phyloP scores from a whole-genome alignment of 257 asterid genomes.

The Verbascum thapsus region DNA sequence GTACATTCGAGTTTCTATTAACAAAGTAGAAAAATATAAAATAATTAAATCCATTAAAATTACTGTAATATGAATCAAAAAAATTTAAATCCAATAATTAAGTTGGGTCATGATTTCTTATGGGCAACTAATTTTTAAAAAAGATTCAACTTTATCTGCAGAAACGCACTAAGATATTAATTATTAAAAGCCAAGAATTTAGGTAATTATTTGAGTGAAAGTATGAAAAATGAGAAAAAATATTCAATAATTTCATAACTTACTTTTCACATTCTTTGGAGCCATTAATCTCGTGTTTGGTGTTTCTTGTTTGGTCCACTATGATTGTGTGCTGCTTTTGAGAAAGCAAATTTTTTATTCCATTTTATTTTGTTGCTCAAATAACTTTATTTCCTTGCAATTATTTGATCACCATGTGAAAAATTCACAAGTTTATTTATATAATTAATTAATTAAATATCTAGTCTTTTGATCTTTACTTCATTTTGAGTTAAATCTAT shows the following conservation, averaged over 20 bases:
- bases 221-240: constrained; percentile 10
- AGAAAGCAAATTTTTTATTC: constrained; percentile 23
- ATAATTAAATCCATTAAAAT: no score
- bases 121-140: constrained; percentile 15
- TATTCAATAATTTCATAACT: constrained; percentile 30
- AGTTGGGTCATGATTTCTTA: constrained; percentile 8
- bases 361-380: background rate
- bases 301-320: background rate
- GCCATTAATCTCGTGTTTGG: background rate
- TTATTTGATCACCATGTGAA: background rate
- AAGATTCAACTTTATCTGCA: constrained; percentile 16
- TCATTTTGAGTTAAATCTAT: no score
- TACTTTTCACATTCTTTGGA: constrained; percentile 30
- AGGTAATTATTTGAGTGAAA: constrained; percentile 33
- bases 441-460: no score
- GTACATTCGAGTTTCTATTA: no score
- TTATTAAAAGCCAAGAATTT: constrained; percentile 30
- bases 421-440: no score
- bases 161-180: constrained; percentile 12
- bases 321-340: constrained; percentile 30
- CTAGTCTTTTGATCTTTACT: no score
- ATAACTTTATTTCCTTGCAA: background rate
- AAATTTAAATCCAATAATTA: background rate
- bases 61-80: no score
- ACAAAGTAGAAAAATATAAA: no score